Conservation (phyloP, 108 stramenopile genomes). For the Fragilariopsis cylindrus region DNA sequence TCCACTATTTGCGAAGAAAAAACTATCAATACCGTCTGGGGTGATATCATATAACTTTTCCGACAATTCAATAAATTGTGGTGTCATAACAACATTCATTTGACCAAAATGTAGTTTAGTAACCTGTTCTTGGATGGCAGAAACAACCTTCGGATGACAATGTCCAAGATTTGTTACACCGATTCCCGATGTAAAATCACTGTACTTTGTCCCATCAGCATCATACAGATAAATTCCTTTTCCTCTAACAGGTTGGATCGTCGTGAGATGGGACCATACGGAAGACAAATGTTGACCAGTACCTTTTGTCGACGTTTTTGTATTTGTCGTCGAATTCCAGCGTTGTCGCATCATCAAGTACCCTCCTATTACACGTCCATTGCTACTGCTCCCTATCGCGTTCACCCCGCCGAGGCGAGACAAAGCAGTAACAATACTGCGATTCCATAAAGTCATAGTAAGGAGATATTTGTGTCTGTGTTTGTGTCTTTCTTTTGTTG, state of each 20-base stretch:
- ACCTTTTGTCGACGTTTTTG: neutral
- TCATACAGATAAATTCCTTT: conserved; percentile 21
- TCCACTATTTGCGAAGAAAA: conserved; percentile 70
- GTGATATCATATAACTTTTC: conserved; percentile 33
- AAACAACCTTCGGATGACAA: conserved; percentile 61
- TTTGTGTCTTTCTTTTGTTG: too few species aligned
- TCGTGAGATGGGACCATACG: conserved; percentile 21
- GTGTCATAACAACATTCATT: conserved; percentile 50
- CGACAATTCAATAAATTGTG: conserved; percentile 62
- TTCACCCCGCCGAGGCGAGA: neutral
- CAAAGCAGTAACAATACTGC: neutral
- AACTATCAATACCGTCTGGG: conserved; percentile 42
- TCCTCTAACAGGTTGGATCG: conserved; percentile 11
- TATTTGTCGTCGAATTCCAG: neutral
- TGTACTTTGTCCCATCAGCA: conserved; percentile 9
- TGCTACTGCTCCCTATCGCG: neutral
- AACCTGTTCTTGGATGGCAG: conserved; percentile 68
- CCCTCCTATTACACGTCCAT: neutral
- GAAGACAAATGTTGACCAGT: conserved; percentile 5
- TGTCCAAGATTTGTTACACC: conserved; percentile 79
- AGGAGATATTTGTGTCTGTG: too few species aligned
- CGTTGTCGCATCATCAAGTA: neutral
- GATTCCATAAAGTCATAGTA: neutral
- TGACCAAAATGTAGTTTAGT: conserved; percentile 48
- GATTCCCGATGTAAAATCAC: conserved; percentile 75